These are phyloP conservation scores for Barnettozyma siamensis DNA, from an alignment of 805 yeast species.

Conservation along the genomic window DNA sequence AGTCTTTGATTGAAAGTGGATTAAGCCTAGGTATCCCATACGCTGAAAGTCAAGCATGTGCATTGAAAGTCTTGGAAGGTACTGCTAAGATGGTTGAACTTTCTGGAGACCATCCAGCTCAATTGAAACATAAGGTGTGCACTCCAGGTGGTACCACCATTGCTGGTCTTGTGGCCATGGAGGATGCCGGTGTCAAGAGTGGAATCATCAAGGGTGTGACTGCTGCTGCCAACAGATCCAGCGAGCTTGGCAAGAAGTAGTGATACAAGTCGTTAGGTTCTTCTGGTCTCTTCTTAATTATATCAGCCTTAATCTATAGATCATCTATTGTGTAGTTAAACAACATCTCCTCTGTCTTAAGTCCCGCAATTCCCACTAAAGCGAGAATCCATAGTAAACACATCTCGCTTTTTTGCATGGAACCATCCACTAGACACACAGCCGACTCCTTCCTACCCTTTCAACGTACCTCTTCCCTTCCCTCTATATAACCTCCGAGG, in stretches of 20 bases:
- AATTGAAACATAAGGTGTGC: conserved; percentile 78
- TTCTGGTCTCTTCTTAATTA: no score
- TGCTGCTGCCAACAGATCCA: conserved; percentile 84
- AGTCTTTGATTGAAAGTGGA: conserved; percentile 91
- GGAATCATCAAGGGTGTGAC: conserved; percentile 85
- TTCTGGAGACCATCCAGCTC: conserved; percentile 85
- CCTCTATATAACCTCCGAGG: not conserved
- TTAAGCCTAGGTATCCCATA: conserved; percentile 90
- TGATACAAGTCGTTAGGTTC: no score
- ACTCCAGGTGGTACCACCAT: conserved; percentile 99
- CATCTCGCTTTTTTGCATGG: no score
- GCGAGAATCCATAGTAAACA: no score
- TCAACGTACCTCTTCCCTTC: no score
- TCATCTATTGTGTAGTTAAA: no score
- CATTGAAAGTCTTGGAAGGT: conserved; percentile 92
- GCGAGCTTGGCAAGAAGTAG: conserved; percentile 45
- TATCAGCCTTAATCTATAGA: no score
- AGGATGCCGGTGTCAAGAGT: conserved; percentile 82
- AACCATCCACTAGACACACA: no score
- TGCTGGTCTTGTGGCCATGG: conserved; percentile 89
- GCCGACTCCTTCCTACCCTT: not conserved
- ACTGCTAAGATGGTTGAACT: conserved; percentile 84
- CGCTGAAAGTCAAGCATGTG: conserved; percentile 75
- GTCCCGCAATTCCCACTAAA: no score
- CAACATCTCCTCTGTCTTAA: no score